Evolutionary conservation across 208 protist species (phyloP).

Genomic region (Wallacemonas sp.): DNA sequence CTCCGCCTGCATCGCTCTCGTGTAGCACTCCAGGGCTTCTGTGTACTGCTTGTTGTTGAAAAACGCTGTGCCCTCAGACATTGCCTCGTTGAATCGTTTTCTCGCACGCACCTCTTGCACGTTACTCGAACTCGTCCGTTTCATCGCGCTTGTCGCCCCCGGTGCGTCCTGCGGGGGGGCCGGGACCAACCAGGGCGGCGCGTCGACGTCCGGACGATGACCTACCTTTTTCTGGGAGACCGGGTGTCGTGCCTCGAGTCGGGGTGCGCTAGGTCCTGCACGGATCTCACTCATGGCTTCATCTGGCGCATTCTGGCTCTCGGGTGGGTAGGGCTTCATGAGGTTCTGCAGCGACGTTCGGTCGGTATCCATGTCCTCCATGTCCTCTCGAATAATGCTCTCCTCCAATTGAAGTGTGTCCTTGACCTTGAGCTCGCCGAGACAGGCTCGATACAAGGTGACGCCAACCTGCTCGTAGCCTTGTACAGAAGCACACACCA

Average conservation of each 20-base stretch:
- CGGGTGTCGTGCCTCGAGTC: not conserved
- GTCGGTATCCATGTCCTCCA: not conserved
- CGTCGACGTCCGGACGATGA: not conserved
- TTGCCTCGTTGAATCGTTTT: slow-evolving; percentile 44
- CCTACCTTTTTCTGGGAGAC: not conserved
- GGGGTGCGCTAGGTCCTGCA: not conserved
- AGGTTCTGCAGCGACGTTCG: slow-evolving; percentile 1
- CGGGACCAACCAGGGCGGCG: too few species aligned
- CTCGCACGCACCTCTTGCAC: slow-evolving; percentile 17
- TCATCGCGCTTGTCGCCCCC: too few species aligned
- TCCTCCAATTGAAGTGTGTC: slow-evolving; percentile 42
- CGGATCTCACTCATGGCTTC: not conserved
- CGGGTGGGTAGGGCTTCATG: not conserved
- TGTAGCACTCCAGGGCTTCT: slow-evolving; percentile 70
- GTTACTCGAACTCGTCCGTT: slow-evolving; percentile 9
- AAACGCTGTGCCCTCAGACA: slow-evolving; percentile 61
- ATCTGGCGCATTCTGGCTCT: not conserved
- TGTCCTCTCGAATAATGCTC: slow-evolving; percentile 11
- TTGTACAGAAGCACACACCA: slow-evolving; percentile 52
- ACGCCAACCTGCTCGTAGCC: slow-evolving; percentile 64
- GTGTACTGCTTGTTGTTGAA: slow-evolving; percentile 55
- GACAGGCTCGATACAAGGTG: slow-evolving; percentile 84
- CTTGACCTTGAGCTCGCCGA: slow-evolving; percentile 80
- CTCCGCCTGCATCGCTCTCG: slow-evolving; percentile 53
- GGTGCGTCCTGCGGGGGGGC: too few species aligned